Base-by-base conservation (phyloP, 2,329 filamentous ascomycete genomes). In the Ascochyta rabiei region DNA sequence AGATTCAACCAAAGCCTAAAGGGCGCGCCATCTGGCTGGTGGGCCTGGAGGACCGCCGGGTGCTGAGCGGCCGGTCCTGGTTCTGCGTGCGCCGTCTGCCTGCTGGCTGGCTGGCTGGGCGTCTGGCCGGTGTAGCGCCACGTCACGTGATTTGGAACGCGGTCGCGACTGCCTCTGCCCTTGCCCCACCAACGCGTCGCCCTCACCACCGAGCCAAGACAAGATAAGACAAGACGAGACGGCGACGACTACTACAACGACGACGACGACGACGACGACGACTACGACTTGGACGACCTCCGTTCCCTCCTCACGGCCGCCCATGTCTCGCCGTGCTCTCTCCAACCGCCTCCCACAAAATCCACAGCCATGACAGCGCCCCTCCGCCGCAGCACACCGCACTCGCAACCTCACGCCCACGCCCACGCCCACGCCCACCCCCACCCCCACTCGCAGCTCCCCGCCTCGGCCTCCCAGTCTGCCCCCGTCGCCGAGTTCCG, bases 401-500 rank as follows among this genome's bases (percentile, higher is more conserved):
- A 64, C 39, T 61, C 69, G 23, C 63, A 63, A 3, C 9, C 28
- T 10, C 26, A 28, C 26, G 7, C 23, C 26, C 26, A 28, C n/a
- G n/a, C n/a, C n/a, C 63, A 62, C 9, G 28, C 28, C 28, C 12
- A 28, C 26, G 7, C 24, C 28, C 28, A 30, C 21, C 6, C 21
- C 4, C 21, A 23, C 21, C 6, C 21, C 4, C 58, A 64, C 39
- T 61, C 69, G 24, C 63, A 63, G 42, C 70, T 82, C 40, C 77
- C 81, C 37, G 76, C 78, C 26, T 82, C 81, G 37, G 76, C 78
- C 26, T 82, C 82, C 13, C 84, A 86, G 64, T 89, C 87, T 18
- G 91, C 92, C 2, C 81, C 84, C 0, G 91, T 97, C 34, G 80
- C 89, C 69, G 91, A 96, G 69, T 96, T 89, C 74, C 83, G 85